A percentile compares a stretch with the other conserved stretches of the same genome.
These are phyloP conservation scores for Aurantiochytrium sp. DNA, from an alignment of 108 stramenopile genomes.

Conservation along the genomic window DNA sequence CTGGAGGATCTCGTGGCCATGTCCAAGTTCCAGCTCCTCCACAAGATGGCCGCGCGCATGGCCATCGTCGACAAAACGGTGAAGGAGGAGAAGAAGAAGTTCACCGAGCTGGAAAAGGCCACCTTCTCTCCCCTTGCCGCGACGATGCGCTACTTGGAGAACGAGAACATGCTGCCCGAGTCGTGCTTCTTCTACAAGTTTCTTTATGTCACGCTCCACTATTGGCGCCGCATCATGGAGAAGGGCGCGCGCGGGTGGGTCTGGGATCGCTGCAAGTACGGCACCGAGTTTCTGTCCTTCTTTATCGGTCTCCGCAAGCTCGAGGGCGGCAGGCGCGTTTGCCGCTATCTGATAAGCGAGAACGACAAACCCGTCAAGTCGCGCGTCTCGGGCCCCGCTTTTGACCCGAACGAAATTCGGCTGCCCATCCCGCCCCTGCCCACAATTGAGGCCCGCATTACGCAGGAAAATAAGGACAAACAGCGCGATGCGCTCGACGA, in stretches of 20 bases:
- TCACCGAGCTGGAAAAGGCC: background rate
- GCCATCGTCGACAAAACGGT: background rate
- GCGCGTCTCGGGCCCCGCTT: background rate
- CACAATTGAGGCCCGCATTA: background rate
- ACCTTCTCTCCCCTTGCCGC: background rate
- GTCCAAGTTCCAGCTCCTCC: background rate
- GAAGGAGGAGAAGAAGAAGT: background rate
- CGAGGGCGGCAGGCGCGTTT: background rate
- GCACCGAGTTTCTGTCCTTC: background rate
- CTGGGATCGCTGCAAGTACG: background rate
- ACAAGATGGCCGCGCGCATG: background rate
- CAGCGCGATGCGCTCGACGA: background rate
- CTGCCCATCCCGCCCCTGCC: background rate
- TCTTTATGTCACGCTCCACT: background rate
- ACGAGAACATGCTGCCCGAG: background rate
- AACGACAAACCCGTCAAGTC: background rate
- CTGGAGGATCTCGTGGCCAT: background rate
- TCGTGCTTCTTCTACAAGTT: slow-evolving; percentile 23
- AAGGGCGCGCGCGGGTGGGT: slow-evolving; percentile 12
- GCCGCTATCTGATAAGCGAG: background rate
- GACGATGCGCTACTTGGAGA: background rate
- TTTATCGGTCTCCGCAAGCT: slow-evolving; percentile 14
- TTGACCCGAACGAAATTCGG: background rate
- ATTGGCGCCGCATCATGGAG: background rate
- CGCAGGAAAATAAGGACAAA: background rate